Conservation (phyloP, 495 filamentous ascomycete species). For the Penicillium herquei region DNA sequence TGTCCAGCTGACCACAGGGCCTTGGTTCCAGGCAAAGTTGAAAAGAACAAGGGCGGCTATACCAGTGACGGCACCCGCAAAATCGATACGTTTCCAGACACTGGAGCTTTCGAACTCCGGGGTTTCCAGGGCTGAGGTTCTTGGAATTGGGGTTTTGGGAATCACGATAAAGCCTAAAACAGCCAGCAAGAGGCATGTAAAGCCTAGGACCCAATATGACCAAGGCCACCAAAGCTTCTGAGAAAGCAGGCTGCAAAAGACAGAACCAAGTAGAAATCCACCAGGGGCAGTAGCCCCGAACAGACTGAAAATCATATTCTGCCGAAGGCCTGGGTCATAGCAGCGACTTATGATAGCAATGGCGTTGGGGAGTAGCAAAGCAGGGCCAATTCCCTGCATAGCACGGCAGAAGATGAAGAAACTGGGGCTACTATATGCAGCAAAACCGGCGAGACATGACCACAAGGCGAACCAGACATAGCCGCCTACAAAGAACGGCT, state of each 20-base stretch:
- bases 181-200: too few species aligned
- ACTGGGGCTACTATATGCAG: constrained; percentile 15
- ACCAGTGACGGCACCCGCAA: too few species aligned
- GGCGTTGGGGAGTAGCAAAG: constrained; percentile 54
- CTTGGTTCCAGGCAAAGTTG: too few species aligned
- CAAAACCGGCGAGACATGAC: neutral
- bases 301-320: neutral
- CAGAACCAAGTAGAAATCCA: neutral
- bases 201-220: neutral
- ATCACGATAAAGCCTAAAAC: too few species aligned
- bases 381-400: constrained; percentile 56
- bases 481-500: constrained; percentile 37
- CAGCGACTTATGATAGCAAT: constrained; percentile 51
- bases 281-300: neutral
- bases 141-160: too few species aligned
- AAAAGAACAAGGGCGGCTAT: too few species aligned
- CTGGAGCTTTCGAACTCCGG: too few species aligned
- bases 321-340: neutral
- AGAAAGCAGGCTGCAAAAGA: neutral
- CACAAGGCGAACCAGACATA: neutral
- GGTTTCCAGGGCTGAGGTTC: too few species aligned
- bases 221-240: neutral
- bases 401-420: constrained; percentile 54
- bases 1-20: too few species aligned
- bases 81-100: too few species aligned